A percentile compares a stretch with the other conserved stretches of the same genome.
Conservation (phyloP, 441 rosid species). For the Aquilaria agallochum region DNA sequence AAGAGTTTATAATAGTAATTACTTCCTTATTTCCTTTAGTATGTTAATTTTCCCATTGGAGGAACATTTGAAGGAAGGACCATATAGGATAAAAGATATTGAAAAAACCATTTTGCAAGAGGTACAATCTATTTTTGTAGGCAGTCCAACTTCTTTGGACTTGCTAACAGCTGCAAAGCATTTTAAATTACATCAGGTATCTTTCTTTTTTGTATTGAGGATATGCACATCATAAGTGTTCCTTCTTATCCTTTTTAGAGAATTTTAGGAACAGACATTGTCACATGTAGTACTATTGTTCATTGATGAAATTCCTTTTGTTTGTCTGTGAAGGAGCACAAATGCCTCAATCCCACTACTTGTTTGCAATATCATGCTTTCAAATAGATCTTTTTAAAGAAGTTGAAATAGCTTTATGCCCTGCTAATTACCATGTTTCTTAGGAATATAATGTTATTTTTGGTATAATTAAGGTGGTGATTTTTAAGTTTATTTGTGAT, state of each 20-base stretch:
- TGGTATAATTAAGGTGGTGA: no score
- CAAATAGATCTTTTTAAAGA: constrained; percentile 94
- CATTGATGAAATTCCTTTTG: constrained; percentile 21
- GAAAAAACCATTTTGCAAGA: constrained; percentile 49
- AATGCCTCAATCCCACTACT: constrained; percentile 93
- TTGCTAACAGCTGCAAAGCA: constrained; percentile 77
- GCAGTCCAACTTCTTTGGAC: constrained; percentile 69
- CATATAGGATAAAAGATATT: constrained; percentile 70
- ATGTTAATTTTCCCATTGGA: constrained; percentile 17
- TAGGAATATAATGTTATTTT: constrained; percentile 51
- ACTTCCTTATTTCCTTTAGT: no score
- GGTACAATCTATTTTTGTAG: constrained; percentile 52
- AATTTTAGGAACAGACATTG: not conserved
- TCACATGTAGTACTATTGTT: constrained; percentile 19
- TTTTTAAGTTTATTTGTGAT: no score
- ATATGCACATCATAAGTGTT: constrained; percentile 28
- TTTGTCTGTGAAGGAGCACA: constrained; percentile 63
- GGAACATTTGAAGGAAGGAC: constrained; percentile 79
- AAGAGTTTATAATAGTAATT: not conserved
- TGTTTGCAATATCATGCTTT: constrained; percentile 95
- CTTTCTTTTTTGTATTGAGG: constrained; percentile 22
- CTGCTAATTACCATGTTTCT: constrained; percentile 68
- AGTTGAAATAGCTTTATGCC: constrained; percentile 85
- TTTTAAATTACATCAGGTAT: constrained; percentile 86
- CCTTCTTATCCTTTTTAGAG: constrained; percentile 4